Percentiles rank a stretch among this genome's conserved stretches.
These are phyloP conservation scores for Tulasnella sp. DNA, from an alignment of 768 basidiomycete species.

Conservation along the genomic window DNA sequence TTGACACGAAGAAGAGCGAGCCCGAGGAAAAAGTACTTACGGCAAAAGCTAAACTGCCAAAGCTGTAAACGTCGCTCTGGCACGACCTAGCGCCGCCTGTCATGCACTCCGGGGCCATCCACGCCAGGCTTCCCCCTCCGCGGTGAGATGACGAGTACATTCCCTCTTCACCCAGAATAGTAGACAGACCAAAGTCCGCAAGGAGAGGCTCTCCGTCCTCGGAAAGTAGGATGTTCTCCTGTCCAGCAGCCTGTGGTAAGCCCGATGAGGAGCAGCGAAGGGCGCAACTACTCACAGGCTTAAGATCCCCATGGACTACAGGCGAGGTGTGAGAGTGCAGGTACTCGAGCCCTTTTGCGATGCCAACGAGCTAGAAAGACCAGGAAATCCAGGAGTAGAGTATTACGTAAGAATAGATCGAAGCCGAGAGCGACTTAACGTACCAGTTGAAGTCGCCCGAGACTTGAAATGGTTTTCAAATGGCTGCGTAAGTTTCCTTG, in stretches of 20 bases:
- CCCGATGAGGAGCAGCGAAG: background rate
- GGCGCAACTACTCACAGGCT: background rate
- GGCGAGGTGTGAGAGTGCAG: background rate
- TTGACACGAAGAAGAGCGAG: too few species aligned
- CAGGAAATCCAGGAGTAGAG: background rate
- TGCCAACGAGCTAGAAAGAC: background rate
- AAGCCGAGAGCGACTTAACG: background rate
- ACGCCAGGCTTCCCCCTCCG: background rate
- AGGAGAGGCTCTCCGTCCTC: background rate
- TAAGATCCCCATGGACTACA: background rate
- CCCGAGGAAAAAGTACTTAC: background rate
- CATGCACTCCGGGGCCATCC: background rate
- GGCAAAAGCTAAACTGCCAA: background rate
- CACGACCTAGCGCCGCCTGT: background rate
- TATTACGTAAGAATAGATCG: background rate
- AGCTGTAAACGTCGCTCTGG: background rate
- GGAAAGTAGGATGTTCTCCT: background rate
- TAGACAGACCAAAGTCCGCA: background rate
- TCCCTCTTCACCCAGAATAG: background rate
- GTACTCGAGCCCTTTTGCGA: background rate
- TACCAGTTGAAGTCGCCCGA: background rate
- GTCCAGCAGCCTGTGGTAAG: background rate
- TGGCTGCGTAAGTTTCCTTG: background rate
- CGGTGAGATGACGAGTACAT: background rate
- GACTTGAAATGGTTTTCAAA: background rate